Conservation (phyloP, 2,329 filamentous ascomycete genomes). For the Fusarium sp. region DNA sequence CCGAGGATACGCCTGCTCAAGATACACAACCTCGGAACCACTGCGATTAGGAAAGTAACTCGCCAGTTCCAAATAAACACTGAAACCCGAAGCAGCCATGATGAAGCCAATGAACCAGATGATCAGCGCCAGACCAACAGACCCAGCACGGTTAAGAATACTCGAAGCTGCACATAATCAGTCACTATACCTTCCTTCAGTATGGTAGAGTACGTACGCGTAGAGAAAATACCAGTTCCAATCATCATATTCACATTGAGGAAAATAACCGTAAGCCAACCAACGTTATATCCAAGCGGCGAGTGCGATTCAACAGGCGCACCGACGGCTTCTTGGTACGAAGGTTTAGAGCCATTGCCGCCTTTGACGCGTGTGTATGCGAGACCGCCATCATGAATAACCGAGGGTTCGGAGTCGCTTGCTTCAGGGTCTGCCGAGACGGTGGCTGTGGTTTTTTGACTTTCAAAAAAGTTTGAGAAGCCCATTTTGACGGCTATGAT, state of each 20-base stretch:
- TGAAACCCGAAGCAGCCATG: conserved; percentile 65
- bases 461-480: conserved; percentile 22
- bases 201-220: conserved; percentile 59
- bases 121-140: conserved; percentile 70
- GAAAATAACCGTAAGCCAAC: conserved; percentile 67
- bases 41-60: conserved; percentile 75
- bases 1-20: conserved; percentile 74
- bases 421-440: conserved; percentile 20
- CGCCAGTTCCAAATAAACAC: conserved; percentile 72
- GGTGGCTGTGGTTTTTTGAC: conserved; percentile 1
- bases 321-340: conserved; percentile 71
- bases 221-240: conserved; percentile 73
- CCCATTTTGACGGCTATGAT: conserved; percentile 7
- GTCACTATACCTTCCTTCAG: rapidly evolving
- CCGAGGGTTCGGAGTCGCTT: conserved; percentile 20
- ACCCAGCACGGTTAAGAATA: conserved; percentile 70
- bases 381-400: conserved; percentile 38
- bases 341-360: conserved; percentile 61
- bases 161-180: conserved; percentile 38
- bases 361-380: conserved; percentile 47
- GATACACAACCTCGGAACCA: conserved; percentile 74
- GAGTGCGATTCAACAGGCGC: conserved; percentile 70
- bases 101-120: conserved; percentile 74
- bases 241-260: conserved; percentile 73
- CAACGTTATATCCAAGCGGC: conserved; percentile 70